Percentiles rank a stretch among this genome's conserved stretches.
Conservation (phyloP, 345 rosid species). For the Leavenworthia alabamica region DNA sequence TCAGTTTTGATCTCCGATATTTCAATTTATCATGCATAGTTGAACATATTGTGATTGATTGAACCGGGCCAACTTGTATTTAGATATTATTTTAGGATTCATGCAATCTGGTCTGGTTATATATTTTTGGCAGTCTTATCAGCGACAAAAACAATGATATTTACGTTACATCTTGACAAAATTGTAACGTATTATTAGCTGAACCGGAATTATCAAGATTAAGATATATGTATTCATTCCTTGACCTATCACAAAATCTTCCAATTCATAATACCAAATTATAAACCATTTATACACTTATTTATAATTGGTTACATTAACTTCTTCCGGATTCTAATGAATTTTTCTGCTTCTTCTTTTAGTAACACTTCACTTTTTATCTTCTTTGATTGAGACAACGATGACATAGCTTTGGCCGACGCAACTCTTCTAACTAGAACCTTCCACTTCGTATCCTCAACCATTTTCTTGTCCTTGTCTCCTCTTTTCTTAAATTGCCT, state of each 20-base stretch:
- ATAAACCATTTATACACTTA: too few species aligned
- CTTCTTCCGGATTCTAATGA: conserved; percentile 24
- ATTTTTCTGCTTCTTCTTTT: conserved; percentile 22
- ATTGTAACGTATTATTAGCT: too few species aligned
- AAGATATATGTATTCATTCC: too few species aligned
- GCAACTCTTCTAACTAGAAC: conserved; percentile 67
- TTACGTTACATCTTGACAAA: too few species aligned
- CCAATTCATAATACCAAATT: too few species aligned
- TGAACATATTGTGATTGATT: background rate
- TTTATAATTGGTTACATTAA: too few species aligned
- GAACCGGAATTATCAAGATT: too few species aligned
- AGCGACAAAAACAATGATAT: background rate
- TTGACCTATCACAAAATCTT: too few species aligned
- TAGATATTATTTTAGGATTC: background rate
- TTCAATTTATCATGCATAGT: too few species aligned
- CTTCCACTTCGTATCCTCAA: conserved; percentile 57
- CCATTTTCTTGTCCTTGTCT: conserved; percentile 42
- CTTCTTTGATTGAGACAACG: conserved; percentile 54
- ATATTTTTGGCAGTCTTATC: background rate
- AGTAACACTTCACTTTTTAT: conserved; percentile 10
- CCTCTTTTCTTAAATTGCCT: conserved; percentile 71
- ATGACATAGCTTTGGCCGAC: conserved; percentile 67
- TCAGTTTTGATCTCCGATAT: too few species aligned
- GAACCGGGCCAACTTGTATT: background rate
- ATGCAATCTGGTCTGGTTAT: background rate